phyloP scores from a whole-genome alignment of 2,329 filamentous ascomycete genomes.

The Fusarium devonianum region DNA sequence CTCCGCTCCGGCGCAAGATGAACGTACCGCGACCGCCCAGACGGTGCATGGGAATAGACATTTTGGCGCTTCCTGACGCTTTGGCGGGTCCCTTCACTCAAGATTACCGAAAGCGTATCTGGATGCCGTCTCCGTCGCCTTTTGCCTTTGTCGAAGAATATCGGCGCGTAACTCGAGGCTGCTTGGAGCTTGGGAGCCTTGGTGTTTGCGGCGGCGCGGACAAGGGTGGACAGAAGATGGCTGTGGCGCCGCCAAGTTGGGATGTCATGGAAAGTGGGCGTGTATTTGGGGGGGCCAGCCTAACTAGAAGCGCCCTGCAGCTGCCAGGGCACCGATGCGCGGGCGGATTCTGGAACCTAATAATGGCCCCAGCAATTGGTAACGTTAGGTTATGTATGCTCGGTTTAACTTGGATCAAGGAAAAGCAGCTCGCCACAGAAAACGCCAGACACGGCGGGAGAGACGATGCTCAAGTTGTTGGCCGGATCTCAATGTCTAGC shows the following conservation, averaged over 20 bases:
- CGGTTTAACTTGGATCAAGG: too few relatives aligned
- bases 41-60: constrained; percentile 53
- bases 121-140: constrained; percentile 6
- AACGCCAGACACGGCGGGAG: constrained; percentile 2
- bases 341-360: too few relatives aligned
- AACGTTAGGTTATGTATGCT: too few relatives aligned
- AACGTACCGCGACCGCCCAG: constrained; percentile 56
- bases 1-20: constrained; percentile 25
- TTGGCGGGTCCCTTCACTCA: constrained; percentile 2
- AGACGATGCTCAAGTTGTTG: not conserved
- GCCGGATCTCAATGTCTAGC: not conserved
- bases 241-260: constrained; percentile 28
- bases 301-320: too few relatives aligned
- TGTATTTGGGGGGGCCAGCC: constrained; percentile 4
- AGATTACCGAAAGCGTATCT: not conserved
- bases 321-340: too few relatives aligned
- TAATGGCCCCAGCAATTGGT: too few relatives aligned
- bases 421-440: constrained; percentile 1
- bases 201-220: not conserved
- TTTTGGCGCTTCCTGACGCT: constrained; percentile 20
- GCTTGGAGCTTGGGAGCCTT: not conserved
- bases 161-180: not conserved
- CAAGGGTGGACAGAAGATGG: not conserved
- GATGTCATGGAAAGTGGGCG: constrained; percentile 13
- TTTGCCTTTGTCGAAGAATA: constrained; percentile 1